A percentile compares a stretch with the other conserved stretches of the same genome.
These are phyloP conservation scores for Komagataella ulmi DNA, from an alignment of 805 yeast genomes.

Conservation along the genomic window DNA sequence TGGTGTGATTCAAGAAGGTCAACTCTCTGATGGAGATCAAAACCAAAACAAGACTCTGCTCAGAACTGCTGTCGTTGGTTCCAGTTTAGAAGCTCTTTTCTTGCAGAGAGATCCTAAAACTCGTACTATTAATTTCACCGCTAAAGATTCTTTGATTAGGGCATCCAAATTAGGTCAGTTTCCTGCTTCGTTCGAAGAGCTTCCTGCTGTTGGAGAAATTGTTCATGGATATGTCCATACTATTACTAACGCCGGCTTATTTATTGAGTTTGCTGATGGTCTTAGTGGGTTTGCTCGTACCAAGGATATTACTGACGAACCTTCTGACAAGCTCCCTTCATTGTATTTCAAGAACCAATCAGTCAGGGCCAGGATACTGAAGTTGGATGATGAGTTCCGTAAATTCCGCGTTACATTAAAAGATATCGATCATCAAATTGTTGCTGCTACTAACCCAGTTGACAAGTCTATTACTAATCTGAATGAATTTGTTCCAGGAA, in stretches of 20 bases:
- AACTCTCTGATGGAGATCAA: conserved; percentile 61
- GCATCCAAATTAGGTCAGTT: conserved; percentile 42
- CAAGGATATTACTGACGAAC: conserved; percentile 47
- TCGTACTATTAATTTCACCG: conserved; percentile 46
- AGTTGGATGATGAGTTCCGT: conserved; percentile 53
- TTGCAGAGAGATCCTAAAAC: conserved; percentile 54
- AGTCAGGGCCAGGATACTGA: conserved; percentile 50
- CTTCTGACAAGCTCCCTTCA: conserved; percentile 36
- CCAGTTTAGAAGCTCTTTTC: conserved; percentile 41
- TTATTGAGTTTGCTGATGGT: conserved; percentile 68
- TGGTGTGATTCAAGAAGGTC: conserved; percentile 66
- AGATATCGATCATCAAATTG: conserved; percentile 13
- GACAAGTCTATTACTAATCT: conserved; percentile 35
- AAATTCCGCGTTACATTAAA: conserved; percentile 60
- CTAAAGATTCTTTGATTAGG: conserved; percentile 52
- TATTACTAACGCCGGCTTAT: conserved; percentile 68
- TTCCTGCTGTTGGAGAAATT: conserved; percentile 29
- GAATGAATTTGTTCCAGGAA: conserved; percentile 48
- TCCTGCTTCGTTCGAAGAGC: conserved; percentile 50
- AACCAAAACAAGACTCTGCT: conserved; percentile 57
- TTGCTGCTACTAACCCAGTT: conserved; percentile 39
- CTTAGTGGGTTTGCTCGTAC: conserved; percentile 78
- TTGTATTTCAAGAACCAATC: conserved; percentile 58
- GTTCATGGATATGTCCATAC: conserved; percentile 70
- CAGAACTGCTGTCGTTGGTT: conserved; percentile 54